These are phyloP conservation scores for Haberlea rhodopensis DNA, from an alignment of 257 asterid species.

Conservation along the genomic window DNA sequence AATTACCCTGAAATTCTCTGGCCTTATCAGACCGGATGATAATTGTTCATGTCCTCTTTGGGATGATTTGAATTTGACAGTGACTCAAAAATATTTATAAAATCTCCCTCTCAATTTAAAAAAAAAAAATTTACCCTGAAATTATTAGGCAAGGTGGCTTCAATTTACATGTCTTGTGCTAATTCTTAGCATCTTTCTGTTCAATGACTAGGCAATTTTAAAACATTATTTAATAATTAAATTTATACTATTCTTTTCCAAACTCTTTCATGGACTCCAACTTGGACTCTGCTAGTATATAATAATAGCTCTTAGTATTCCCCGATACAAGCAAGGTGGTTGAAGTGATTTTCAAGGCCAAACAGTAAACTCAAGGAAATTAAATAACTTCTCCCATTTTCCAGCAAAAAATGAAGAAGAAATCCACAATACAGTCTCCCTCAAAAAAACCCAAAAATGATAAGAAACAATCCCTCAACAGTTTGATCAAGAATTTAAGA, in stretches of 20 bases:
- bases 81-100: too few relatives aligned
- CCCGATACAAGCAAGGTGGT: constrained; percentile 25
- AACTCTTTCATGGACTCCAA: neutral
- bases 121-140: neutral
- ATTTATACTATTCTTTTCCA: neutral
- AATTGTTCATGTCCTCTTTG: too few relatives aligned
- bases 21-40: too few relatives aligned
- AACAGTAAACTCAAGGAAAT: constrained; percentile 18
- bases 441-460: constrained; percentile 25
- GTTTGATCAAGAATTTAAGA: constrained; percentile 26
- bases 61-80: too few relatives aligned
- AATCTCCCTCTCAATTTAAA: too few relatives aligned
- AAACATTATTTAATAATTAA: neutral
- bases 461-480: constrained; percentile 28
- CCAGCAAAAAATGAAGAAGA: constrained; percentile 30
- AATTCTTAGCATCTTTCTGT: constrained; percentile 42
- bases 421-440: constrained; percentile 23
- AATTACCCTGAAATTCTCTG: too few relatives aligned
- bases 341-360: constrained; percentile 25
- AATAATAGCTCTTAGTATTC: constrained; percentile 27
- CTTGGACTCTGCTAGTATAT: neutral
- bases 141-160: too few relatives aligned
- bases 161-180: constrained; percentile 5
- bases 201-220: constrained; percentile 8
- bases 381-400: neutral